Conservation (phyloP, 1,284 basidiomycete species). For the Ganoderma boninense region DNA sequence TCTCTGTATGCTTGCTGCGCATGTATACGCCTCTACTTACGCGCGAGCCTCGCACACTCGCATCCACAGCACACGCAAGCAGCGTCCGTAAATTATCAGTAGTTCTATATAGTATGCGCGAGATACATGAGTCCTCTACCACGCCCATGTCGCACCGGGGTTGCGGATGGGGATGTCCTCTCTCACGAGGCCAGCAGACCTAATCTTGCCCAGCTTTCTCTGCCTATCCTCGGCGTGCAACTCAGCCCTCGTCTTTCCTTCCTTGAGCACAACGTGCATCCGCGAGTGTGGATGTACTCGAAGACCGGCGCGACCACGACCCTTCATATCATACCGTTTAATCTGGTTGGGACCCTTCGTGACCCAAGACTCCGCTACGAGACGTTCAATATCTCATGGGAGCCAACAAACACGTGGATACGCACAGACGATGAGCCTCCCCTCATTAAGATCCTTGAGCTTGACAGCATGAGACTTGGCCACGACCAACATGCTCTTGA, state of each 20-base stretch:
- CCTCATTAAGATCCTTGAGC: conserved; percentile 79
- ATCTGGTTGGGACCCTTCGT: conserved; percentile 80
- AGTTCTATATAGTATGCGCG: conserved; percentile 19
- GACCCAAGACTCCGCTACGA: conserved; percentile 90
- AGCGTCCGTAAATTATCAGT: conserved; percentile 18
- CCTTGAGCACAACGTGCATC: conserved; percentile 82
- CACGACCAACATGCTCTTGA: conserved; percentile 89
- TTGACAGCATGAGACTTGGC: conserved; percentile 88
- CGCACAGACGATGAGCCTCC: conserved; percentile 86
- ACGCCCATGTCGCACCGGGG: conserved; percentile 80
- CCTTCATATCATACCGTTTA: conserved; percentile 85
- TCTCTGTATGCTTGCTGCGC: conserved; percentile 11
- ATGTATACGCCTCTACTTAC: background rate
- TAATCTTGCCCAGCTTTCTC: conserved; percentile 78
- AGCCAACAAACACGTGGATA: conserved; percentile 32
- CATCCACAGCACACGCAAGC: background rate
- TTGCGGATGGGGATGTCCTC: conserved; percentile 86
- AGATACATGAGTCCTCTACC: conserved; percentile 58
- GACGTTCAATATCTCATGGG: conserved; percentile 1
- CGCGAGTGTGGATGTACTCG: conserved; percentile 83
- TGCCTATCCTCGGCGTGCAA: conserved; percentile 68
- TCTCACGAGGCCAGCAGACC: conserved; percentile 79
- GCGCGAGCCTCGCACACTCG: background rate
- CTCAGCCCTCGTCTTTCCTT: conserved; percentile 85
- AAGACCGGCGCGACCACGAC: conserved; percentile 84